Evolutionary conservation across 257 asterid species (phyloP).

Genomic region (Petunia secreta): DNA sequence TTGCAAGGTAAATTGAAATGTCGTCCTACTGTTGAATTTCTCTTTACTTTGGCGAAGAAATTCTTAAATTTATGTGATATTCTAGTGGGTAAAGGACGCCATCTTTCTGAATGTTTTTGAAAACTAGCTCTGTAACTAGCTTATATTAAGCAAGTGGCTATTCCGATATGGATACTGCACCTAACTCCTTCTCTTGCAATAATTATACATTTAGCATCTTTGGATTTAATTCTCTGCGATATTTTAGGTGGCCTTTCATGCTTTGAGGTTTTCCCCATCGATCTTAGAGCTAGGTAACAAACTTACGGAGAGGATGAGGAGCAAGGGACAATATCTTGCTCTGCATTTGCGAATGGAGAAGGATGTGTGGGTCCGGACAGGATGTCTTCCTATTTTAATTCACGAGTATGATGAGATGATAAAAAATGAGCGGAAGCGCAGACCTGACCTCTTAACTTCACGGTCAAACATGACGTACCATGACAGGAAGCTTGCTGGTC

Average conservation of each 20-base stretch:
- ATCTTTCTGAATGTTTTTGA: neutral
- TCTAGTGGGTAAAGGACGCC: neutral
- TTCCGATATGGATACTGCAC: neutral
- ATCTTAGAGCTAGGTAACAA: constrained; percentile 66
- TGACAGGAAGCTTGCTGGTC: constrained; percentile 72
- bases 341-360: constrained; percentile 93
- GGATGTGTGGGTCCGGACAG: constrained; percentile 94
- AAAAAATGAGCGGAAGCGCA: constrained; percentile 60
- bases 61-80: neutral
- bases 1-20: constrained; percentile 67
- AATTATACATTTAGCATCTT: neutral
- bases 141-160: neutral
- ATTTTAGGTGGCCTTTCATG: constrained; percentile 82
- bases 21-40: neutral
- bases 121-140: neutral
- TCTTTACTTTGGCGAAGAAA: neutral
- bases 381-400: constrained; percentile 83
- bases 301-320: constrained; percentile 72
- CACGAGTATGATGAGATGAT: constrained; percentile 63
- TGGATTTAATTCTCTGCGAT: neutral
- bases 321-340: constrained; percentile 85
- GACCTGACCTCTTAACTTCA: constrained; percentile 72
- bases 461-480: constrained; percentile 83
- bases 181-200: neutral
- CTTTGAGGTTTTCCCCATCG: constrained; percentile 69